phyloP scores from a whole-genome alignment of 2,329 filamentous ascomycete genomes.

The Teratosphaeria zuluensis region DNA sequence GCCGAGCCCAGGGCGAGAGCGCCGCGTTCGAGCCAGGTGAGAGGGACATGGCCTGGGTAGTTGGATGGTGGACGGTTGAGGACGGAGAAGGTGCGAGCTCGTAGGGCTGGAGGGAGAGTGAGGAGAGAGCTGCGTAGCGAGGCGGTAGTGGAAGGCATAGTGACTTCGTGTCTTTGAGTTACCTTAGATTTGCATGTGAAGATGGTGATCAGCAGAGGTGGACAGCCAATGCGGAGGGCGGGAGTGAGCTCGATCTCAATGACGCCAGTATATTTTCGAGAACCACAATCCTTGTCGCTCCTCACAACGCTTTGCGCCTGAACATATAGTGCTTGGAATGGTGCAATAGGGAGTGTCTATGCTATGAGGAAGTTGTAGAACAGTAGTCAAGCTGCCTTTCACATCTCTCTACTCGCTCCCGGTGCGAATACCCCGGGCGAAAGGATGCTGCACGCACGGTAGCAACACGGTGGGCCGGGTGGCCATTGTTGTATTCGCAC shows the following conservation, averaged over 20 bases:
- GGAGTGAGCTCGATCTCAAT: background rate
- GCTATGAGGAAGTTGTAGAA: background rate
- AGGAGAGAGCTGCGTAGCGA: slow-evolving; percentile 8
- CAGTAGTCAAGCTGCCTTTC: slow-evolving; percentile 30
- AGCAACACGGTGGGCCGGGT: slow-evolving; percentile 34
- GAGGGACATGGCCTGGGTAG: slow-evolving; percentile 85
- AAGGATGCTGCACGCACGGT: slow-evolving; percentile 32
- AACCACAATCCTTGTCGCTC: background rate
- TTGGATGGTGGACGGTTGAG: slow-evolving; percentile 76
- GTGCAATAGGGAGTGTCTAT: background rate
- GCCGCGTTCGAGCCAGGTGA: slow-evolving; percentile 67
- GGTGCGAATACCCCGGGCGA: slow-evolving; percentile 34
- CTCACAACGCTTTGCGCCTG: background rate
- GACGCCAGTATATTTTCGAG: background rate
- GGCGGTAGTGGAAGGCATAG: background rate
- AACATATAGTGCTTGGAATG: background rate
- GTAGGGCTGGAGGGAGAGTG: slow-evolving; percentile 21
- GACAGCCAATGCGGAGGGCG: background rate
- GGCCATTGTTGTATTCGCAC: slow-evolving; percentile 21
- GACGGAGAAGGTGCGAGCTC: slow-evolving; percentile 58
- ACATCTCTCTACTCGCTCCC: slow-evolving; percentile 35
- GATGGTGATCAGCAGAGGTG: background rate
- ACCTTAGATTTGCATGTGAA: background rate
- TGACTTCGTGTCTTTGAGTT: background rate
- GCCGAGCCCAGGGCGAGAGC: slow-evolving; percentile 57